A percentile compares a stretch with the other conserved stretches of the same genome.
These are phyloP conservation scores for Rhododendron ovatum DNA, from an alignment of 148 eudicot species.

Conservation along the genomic window DNA sequence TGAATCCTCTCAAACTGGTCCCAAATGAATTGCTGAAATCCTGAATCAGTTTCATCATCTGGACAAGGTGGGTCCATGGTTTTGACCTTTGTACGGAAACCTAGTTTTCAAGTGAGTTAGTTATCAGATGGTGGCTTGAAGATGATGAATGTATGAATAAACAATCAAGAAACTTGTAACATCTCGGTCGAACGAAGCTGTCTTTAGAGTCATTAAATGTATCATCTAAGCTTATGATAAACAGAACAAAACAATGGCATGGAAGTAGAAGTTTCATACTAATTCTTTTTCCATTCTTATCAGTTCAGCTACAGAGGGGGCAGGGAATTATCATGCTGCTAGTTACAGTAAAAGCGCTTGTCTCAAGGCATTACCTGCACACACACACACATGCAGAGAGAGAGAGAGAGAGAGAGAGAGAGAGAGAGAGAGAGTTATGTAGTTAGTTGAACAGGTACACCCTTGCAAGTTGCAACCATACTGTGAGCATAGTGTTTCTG, in stretches of 20 bases:
- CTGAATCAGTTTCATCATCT: background rate
- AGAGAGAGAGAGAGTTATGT: background rate
- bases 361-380: background rate
- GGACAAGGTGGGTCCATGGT: background rate
- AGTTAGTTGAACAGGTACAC: background rate
- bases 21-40: slow-evolving; percentile 5
- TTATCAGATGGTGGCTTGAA: background rate
- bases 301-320: background rate
- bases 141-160: background rate
- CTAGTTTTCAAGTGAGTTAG: background rate
- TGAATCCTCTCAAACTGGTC: background rate
- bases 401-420: background rate
- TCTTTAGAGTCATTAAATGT: background rate
- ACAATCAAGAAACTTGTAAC: background rate
- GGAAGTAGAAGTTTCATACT: background rate
- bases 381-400: background rate
- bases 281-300: no score
- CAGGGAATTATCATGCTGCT: background rate
- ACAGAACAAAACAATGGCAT: background rate
- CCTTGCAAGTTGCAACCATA: background rate
- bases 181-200: background rate
- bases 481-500: background rate
- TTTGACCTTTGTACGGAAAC: background rate
- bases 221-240: background rate
- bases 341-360: background rate